These are phyloP conservation scores for Ophiostoma himal-ulmi DNA, from an alignment of 2,329 filamentous ascomycete genomes.

Conservation along the genomic window DNA sequence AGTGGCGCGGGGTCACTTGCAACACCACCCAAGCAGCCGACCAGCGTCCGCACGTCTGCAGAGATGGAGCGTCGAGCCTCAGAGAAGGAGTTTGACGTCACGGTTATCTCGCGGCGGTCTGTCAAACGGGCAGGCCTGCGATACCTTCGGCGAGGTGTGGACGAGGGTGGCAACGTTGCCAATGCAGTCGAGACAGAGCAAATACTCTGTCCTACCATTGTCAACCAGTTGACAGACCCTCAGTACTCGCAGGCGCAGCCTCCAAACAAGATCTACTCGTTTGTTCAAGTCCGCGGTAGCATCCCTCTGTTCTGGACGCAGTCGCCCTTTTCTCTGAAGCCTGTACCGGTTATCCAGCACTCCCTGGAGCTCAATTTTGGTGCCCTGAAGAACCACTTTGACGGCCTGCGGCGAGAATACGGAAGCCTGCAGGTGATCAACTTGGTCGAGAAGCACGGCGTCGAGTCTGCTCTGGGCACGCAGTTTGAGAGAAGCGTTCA, in stretches of 20 bases:
- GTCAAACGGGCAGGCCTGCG: constrained; percentile 79
- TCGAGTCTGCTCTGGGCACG: constrained; percentile 72
- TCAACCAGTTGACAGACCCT: constrained; percentile 50
- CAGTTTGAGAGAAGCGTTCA: constrained; percentile 66
- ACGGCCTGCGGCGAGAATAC: constrained; percentile 62
- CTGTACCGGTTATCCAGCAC: constrained; percentile 74
- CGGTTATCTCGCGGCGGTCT: constrained; percentile 83
- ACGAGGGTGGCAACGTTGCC: constrained; percentile 81
- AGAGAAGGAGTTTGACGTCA: constrained; percentile 66
- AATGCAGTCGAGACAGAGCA: constrained; percentile 96
- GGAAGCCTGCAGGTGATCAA: constrained; percentile 73
- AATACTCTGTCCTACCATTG: constrained; percentile 60
- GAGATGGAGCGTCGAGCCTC: constrained; percentile 36
- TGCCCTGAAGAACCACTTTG: constrained; percentile 76
- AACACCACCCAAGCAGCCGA: constrained; percentile 21
- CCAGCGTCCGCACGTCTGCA: constrained; percentile 21
- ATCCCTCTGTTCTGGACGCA: constrained; percentile 96
- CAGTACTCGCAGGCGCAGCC: constrained; percentile 26
- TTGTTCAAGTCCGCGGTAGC: constrained; percentile 81
- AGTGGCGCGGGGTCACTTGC: constrained; percentile 10
- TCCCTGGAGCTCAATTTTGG: constrained; percentile 70
- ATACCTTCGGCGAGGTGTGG: constrained; percentile 83
- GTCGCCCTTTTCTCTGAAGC: constrained; percentile 87
- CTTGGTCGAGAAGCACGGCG: constrained; percentile 81
- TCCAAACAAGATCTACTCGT: constrained; percentile 63